phyloP scores from a whole-genome alignment of 2,329 filamentous ascomycete genomes.

The Sporothrix inflata region DNA sequence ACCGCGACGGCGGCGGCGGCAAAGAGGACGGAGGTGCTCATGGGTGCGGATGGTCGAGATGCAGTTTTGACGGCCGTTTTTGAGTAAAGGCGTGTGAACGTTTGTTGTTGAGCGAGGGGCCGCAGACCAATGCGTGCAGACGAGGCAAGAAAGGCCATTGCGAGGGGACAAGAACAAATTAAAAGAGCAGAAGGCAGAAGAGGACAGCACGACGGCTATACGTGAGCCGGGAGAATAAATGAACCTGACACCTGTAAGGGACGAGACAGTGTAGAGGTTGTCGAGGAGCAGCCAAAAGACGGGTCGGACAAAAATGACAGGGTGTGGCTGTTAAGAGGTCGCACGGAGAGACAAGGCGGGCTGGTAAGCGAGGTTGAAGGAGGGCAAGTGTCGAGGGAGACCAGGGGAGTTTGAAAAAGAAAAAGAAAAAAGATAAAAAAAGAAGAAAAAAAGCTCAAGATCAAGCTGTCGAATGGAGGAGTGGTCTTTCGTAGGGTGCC shows the following conservation, averaged over 20 bases:
- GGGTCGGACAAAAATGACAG: not conserved
- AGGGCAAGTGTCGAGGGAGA: too few species aligned
- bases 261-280: not conserved
- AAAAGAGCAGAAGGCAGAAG: not conserved
- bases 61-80: not conserved
- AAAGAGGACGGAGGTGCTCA: conserved; percentile 9
- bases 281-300: not conserved
- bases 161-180: not conserved
- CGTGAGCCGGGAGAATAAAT: not conserved
- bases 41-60: not conserved
- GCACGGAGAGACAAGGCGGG: too few species aligned
- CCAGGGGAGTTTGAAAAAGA: not conserved
- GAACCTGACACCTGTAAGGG: not conserved
- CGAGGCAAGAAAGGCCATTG: conserved; percentile 11
- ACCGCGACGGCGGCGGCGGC: conserved; percentile 32
- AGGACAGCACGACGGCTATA: conserved; percentile 9
- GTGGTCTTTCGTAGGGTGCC: too few species aligned
- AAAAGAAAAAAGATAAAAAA: too few species aligned
- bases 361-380: too few species aligned
- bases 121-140: conserved; percentile 17
- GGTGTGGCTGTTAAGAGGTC: not conserved
- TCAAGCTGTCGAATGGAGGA: too few species aligned
- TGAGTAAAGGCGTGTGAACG: not conserved
- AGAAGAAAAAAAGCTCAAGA: not conserved
- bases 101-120: not conserved